Base-by-base conservation (phyloP, 2,329 filamentous ascomycete species). In the Colletotrichum siamense region DNA sequence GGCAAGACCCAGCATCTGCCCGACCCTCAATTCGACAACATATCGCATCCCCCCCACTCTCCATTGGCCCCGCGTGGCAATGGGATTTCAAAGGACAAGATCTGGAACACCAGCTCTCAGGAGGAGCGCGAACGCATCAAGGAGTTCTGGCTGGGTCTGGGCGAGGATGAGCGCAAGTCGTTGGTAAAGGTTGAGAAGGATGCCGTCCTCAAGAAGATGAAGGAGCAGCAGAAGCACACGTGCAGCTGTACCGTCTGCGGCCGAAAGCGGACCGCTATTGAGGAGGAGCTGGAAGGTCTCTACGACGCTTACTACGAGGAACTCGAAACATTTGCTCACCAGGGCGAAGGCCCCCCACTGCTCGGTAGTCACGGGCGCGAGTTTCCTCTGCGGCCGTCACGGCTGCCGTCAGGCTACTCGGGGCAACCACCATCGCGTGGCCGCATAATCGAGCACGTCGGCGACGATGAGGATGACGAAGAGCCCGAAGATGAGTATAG, bases 231-330 rank as follows among this genome's bases (percentile, higher is more conserved):
- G 85, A 99, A 99, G 86, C 96, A 99, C 84, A 99, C 96, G 4
- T 99, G 97, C 88, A 98, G 96, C 84, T 99, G 97, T 86, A 98
- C 96, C 6, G 96, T 99, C 55, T 99, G 97, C 85, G 97, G 97
- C 69, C 92, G 97, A 79, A 99, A 99, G 88, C 93, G 97, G 70
- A 98, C 95, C 15, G 97, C 97, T 52, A 99, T 99, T 80, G 97
- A 99, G 86, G 97, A 99, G 86, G 97, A 99, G 85, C 89, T 99
- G 15, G 97, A 99, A 83, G 96, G 98, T 22, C 91, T 99, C 15
- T 99, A 99, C 85, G 97, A 99, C 87, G 96, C 96, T 78, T 99
- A 99, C 86, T 99, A 99, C 84, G 94, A 98, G 83, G 97, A 99
- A 86, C 91, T 99, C 77, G 97, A 99, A 87, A 96, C 98, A 84